Evolutionary conservation across 352 stramenopile species (phyloP).

Genomic region (Phytopythium aichiense): DNA sequence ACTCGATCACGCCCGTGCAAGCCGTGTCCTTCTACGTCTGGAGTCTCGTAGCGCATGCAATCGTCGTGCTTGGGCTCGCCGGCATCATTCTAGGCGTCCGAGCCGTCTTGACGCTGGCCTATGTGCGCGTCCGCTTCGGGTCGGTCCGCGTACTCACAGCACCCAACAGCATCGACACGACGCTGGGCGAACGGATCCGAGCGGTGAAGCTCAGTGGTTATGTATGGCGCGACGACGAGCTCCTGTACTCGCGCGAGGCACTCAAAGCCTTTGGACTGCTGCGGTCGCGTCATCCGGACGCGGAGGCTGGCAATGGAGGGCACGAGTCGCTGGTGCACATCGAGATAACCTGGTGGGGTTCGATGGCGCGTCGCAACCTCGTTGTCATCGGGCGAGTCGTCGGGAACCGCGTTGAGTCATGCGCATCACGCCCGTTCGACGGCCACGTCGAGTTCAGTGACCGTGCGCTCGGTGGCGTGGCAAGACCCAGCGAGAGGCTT

Average conservation of each 20-base stretch:
- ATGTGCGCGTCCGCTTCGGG: constrained; percentile 9
- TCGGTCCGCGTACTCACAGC: constrained; percentile 9
- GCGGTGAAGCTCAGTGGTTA: constrained; percentile 14
- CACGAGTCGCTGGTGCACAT: neutral
- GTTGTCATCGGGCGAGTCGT: neutral
- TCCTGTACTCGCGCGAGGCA: constrained; percentile 12
- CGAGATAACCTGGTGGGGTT: neutral
- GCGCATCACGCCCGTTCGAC: neutral
- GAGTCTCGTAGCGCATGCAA: constrained; percentile 24
- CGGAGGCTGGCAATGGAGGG: neutral
- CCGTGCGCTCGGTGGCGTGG: neutral
- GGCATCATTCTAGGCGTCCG: constrained; percentile 13
- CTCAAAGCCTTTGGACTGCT: constrained; percentile 15
- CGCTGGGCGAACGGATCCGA: constrained; percentile 7
- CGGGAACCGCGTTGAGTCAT: neutral
- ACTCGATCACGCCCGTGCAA: constrained; percentile 3
- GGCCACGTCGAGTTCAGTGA: neutral
- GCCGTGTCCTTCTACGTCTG: constrained; percentile 21
- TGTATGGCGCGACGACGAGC: constrained; percentile 9
- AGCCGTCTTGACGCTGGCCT: constrained; percentile 9
- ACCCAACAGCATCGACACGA: constrained; percentile 14
- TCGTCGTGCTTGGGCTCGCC: constrained; percentile 14
- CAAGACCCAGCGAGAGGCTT: too few relatives aligned
- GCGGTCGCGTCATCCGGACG: neutral
- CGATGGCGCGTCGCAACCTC: neutral